phyloP scores from a whole-genome alignment of 441 rosid species.

The Francoa sonchifolia region DNA sequence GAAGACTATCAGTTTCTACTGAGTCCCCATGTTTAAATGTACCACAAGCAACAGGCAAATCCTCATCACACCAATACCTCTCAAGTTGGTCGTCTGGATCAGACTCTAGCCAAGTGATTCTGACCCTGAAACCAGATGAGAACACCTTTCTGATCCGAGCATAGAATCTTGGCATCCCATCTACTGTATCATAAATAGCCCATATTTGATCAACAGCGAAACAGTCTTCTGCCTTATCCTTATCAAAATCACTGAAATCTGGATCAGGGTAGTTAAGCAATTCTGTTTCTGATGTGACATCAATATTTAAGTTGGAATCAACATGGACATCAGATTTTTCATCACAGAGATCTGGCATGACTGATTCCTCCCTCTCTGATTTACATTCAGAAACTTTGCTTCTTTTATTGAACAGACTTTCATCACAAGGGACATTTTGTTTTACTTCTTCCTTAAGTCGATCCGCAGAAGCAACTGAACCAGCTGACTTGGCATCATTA shows the following conservation, averaged over 20 bases:
- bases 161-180: slow-evolving; percentile 58
- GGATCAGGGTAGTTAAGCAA: slow-evolving; percentile 26
- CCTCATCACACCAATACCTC: slow-evolving; percentile 17
- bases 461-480: slow-evolving; percentile 9
- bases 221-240: slow-evolving; percentile 15
- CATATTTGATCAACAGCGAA: slow-evolving; percentile 44
- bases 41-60: slow-evolving; percentile 44
- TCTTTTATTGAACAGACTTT: slow-evolving; percentile 12
- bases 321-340: slow-evolving; percentile 11
- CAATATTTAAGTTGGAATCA: too few species aligned
- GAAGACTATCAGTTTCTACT: slow-evolving; percentile 14
- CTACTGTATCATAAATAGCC: slow-evolving; percentile 44
- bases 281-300: slow-evolving; percentile 2
- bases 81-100: slow-evolving; percentile 24
- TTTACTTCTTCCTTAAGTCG: slow-evolving; percentile 7
- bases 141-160: slow-evolving; percentile 33
- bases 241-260: slow-evolving; percentile 40
- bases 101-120: slow-evolving; percentile 36
- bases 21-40: slow-evolving; percentile 15
- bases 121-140: slow-evolving; percentile 28
- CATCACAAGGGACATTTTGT: slow-evolving; percentile 11
- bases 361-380: slow-evolving; percentile 10
- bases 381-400: slow-evolving; percentile 10
- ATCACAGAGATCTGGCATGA: slow-evolving; percentile 2
- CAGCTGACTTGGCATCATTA: slow-evolving; percentile 10